Percentiles rank a stretch among this genome's conserved stretches.
Evolutionary conservation across 331 rosid genomes (phyloP).

Genomic region (Ulmus americana): DNA sequence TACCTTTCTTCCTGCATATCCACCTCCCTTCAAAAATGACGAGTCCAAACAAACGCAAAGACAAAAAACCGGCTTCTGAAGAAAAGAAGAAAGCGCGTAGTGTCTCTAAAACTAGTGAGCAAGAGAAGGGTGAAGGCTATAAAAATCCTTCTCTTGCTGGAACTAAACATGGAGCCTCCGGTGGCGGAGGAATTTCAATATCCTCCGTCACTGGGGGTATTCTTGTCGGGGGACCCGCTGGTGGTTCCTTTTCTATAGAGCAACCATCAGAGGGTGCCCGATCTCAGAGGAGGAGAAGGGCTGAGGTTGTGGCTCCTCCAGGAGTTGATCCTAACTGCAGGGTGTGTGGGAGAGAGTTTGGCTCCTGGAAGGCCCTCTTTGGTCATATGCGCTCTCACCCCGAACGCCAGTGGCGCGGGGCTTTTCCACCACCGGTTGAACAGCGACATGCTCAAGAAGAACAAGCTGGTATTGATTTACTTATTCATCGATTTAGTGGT

Average conservation of each 20-base stretch:
- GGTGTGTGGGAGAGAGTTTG: slow-evolving; percentile 2
- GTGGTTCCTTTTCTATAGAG: background rate
- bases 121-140: no score
- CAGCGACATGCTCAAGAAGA: background rate
- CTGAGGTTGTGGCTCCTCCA: background rate
- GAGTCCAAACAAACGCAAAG: no score
- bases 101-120: no score
- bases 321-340: slow-evolving; percentile 8
- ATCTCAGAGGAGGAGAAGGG: background rate
- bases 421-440: slow-evolving; percentile 5
- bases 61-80: no score
- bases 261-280: background rate
- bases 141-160: background rate
- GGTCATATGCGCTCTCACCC: slow-evolving; percentile 21
- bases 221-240: background rate
- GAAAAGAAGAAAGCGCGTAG: no score
- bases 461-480: no score
- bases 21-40: no score
- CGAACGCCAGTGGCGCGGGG: slow-evolving; percentile 7
- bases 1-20: no score
- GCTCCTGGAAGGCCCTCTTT: slow-evolving; percentile 12
- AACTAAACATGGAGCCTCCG: background rate
- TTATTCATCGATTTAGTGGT: no score
- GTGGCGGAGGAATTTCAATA: background rate
- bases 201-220: background rate